Base-by-base conservation (phyloP, 257 asterid species). In the Petunia secreta region DNA sequence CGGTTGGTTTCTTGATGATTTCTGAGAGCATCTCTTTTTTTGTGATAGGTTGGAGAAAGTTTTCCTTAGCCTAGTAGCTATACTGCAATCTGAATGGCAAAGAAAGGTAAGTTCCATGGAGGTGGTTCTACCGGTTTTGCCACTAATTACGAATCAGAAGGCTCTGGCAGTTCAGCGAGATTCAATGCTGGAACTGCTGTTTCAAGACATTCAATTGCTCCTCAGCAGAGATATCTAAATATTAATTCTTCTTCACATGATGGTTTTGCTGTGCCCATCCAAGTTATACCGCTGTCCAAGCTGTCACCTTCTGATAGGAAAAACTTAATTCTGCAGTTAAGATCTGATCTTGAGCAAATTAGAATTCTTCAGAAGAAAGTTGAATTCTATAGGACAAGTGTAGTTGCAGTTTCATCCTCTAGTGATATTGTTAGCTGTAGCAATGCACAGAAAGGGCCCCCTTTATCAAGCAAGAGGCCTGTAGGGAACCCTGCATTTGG, bases 311-410 rank as follows among this genome's bases (percentile, higher is more conserved):
- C 75, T 60, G 97, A 93, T 87, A 92, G 91, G 83, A 91, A 82
- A 87, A 85, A 53, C 64, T 84, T 95, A 86, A 85, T 82, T 43
- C 84, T 82, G 68, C 91, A 91, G 38, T 79, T 95, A 81, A 88
- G 87, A 85, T 82, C 93, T 41, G 99, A 95, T 89, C 97, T 93
- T 48, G 95, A 90, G 75, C 88, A 84, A 85, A 91, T 83, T 87
- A 88, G 87, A 65, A 67, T 79, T 53, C 81, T 92, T 48, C 93
- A 85, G 84, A 92, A 75, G 83, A 89, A 89, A 84, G 62, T 88
- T 63, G 92, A 87, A 64, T 82, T 76, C 5, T 86, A 78, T 58
- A 88, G 87, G 86, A 79, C 84, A 64, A 92, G 85, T 87, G 86
- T 85, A 79, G 53, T 84, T 64, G 54, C 87, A 6, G 84, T 83